Base-by-base conservation (phyloP, 1,139 yeast species). In the Zhuliangozyma blackwelliae region DNA sequence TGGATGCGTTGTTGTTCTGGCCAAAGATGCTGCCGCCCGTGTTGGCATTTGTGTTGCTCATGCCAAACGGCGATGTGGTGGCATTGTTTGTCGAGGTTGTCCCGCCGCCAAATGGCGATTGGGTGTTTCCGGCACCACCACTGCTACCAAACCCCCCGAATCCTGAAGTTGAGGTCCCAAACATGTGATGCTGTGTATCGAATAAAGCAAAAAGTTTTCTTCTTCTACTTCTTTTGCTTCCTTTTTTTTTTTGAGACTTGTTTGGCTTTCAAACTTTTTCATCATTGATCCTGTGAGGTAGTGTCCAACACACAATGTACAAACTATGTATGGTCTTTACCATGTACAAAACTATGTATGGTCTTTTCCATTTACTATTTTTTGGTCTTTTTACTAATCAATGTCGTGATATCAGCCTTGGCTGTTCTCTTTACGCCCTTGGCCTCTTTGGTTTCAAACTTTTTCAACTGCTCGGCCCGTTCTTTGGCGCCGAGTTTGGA, bases 131-230 rank as follows among this genome's bases (percentile, higher is more conserved):
- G 25, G 25, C 7, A 40, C 53, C 48, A 35, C 55, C 48, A 36
- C 59, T 52, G 28, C 61, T 50, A 13, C 82, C 83, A 57, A 79
- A 79, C 25, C 83, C 83, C 28, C 84, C 84, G 51, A 78, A 78
- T 12, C 84, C 84, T 25, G 81, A 69, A 12, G 57, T 58, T 40
- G 68, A 49, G 33, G 73, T 56, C 35, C 76, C 75, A 60, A 73
- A 73, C 78, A 72, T 72, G 35, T 26, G n/a, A n/a, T n/a, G n/a
- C n/a, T n/a, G n/a, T n/a, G n/a, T n/a, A n/a, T n/a, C n/a, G n/a
- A n/a, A n/a, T n/a, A n/a, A n/a, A n/a, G n/a, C n/a, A n/a, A n/a
- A n/a, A n/a, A n/a, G n/a, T n/a, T n/a, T n/a, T n/a, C n/a, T n/a
- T n/a, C n/a, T n/a, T n/a, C n/a, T n/a, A n/a, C n/a, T n/a, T n/a